These are phyloP conservation scores for Mesembryanthemum crystallinum DNA, from an alignment of 148 eudicot genomes.

Conservation along the genomic window DNA sequence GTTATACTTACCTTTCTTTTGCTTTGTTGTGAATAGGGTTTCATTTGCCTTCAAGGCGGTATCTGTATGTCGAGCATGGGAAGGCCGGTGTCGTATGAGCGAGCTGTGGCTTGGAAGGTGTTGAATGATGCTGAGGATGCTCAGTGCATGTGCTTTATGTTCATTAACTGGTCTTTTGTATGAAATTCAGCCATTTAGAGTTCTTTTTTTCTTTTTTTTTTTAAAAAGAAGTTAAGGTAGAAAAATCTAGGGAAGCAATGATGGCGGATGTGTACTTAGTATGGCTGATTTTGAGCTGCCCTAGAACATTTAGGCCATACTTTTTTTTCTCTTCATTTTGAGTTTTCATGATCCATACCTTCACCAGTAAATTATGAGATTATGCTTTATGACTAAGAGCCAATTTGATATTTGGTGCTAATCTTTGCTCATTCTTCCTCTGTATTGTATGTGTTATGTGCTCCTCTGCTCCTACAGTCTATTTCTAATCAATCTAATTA, in stretches of 20 bases:
- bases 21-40: constrained; percentile 42
- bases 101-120: constrained; percentile 86
- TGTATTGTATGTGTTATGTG: neutral
- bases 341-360: neutral
- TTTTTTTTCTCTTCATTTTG: constrained; percentile 2
- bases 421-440: neutral
- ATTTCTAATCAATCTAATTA: too few species aligned
- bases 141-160: constrained; percentile 75
- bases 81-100: constrained; percentile 60
- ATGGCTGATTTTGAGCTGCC: constrained; percentile 41
- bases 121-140: constrained; percentile 55
- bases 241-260: constrained; percentile 36
- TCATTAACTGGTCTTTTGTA: constrained; percentile 77
- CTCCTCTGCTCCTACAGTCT: too few species aligned
- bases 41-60: constrained; percentile 65
- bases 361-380: constrained; percentile 21
- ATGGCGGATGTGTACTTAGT: constrained; percentile 28
- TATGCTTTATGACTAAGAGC: constrained; percentile 5
- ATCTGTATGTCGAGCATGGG: constrained; percentile 82
- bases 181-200: constrained; percentile 28
- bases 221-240: neutral
- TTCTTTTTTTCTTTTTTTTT: neutral
- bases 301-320: constrained; percentile 31
- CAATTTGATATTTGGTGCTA: neutral
- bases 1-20: neutral